Conservation (phyloP, 352 stramenopile species). For the Phytopythium mirpurense region DNA sequence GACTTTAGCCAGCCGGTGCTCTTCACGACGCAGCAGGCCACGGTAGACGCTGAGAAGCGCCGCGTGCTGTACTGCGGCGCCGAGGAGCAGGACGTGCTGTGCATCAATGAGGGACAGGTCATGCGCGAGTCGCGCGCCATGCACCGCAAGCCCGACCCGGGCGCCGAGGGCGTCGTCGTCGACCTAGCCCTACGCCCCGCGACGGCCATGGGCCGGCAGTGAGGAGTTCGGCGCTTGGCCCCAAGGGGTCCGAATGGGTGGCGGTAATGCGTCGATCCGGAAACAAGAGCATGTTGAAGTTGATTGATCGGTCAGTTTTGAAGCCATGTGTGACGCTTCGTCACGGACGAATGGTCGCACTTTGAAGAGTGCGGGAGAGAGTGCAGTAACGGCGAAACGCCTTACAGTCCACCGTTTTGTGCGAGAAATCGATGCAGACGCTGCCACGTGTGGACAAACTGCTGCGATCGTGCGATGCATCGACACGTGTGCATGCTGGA, state of each 20-base stretch:
- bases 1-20: constrained; percentile 81
- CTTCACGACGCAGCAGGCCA: constrained; percentile 61
- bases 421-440: too few species aligned
- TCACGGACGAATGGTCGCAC: too few species aligned
- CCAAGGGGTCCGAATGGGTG: background rate
- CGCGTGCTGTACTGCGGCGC: constrained; percentile 62
- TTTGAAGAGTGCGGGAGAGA: background rate
- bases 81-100: constrained; percentile 85
- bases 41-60: constrained; percentile 66
- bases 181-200: constrained; percentile 60
- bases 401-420: too few species aligned
- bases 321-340: constrained; percentile 2
- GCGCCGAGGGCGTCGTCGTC: constrained; percentile 66
- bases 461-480: too few species aligned
- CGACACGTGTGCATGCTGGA: too few species aligned
- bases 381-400: too few species aligned
- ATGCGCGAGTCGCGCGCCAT: constrained; percentile 78
- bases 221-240: background rate
- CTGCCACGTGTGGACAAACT: too few species aligned
- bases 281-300: background rate
- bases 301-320: background rate
- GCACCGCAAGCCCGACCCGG: constrained; percentile 70
- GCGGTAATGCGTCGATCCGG: background rate
- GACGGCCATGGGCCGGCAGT: constrained; percentile 63
- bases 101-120: constrained; percentile 88